Conservation (phyloP, 2,329 filamentous ascomycete genomes). For the Claviceps quebecensis region DNA sequence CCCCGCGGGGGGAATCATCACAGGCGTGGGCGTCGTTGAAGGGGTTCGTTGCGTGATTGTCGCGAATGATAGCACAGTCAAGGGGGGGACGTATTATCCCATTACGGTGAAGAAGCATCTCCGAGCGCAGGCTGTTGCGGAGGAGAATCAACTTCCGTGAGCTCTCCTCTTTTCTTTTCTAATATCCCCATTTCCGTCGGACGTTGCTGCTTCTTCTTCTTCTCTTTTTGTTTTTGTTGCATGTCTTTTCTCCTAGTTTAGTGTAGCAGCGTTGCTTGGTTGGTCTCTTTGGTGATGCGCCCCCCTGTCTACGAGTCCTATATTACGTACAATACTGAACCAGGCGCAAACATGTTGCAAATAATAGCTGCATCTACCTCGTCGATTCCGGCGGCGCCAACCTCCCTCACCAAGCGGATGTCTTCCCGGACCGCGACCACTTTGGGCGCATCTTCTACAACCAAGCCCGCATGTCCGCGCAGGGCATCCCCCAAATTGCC, state of each 20-base stretch:
- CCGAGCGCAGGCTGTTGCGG: conserved; percentile 76
- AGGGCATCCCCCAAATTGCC: conserved; percentile 82
- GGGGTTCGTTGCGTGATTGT: conserved; percentile 88
- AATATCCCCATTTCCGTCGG: no score
- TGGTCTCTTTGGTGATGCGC: neutral
- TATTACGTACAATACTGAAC: no score
- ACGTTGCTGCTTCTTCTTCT: neutral
- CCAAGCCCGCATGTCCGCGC: conserved; percentile 81
- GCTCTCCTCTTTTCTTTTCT: neutral
- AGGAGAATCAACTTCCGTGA: conserved; percentile 65
- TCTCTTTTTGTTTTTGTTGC: neutral
- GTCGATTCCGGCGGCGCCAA: conserved; percentile 95
- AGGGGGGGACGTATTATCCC: conserved; percentile 92
- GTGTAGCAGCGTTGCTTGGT: neutral
- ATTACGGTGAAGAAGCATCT: conserved; percentile 97
- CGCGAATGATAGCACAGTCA: conserved; percentile 93
- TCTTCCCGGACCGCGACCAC: conserved; percentile 89
- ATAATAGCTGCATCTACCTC: conserved; percentile 68
- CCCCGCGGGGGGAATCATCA: conserved; percentile 81
- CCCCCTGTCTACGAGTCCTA: neutral
- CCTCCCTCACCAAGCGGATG: conserved; percentile 85
- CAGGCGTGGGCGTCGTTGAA: conserved; percentile 78
- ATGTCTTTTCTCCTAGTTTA: neutral
- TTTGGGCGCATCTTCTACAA: conserved; percentile 98
- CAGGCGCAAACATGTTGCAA: neutral